These are phyloP conservation scores for Xerocomellus intermedius DNA, from an alignment of 768 basidiomycete genomes.

Conservation along the genomic window DNA sequence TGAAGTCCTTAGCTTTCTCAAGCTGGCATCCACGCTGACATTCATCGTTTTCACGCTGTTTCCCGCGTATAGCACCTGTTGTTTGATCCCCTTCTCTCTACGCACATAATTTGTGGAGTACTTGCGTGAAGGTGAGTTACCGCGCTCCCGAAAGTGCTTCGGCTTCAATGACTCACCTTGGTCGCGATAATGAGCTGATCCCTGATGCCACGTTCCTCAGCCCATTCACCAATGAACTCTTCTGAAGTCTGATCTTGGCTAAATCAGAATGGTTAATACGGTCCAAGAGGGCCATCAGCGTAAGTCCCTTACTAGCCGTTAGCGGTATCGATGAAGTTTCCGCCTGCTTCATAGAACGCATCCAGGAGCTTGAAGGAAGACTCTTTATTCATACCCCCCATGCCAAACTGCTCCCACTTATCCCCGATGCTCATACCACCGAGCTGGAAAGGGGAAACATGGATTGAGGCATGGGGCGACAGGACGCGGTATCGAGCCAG, in stretches of 20 bases:
- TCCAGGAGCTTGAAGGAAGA: constrained; percentile 46
- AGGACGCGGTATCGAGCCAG: too few species aligned
- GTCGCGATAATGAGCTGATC: constrained; percentile 48
- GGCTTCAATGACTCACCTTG: constrained; percentile 24
- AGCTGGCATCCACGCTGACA: constrained; percentile 31
- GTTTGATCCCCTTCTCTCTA: constrained; percentile 12
- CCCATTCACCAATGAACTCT: constrained; percentile 49
- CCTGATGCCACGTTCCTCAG: constrained; percentile 38
- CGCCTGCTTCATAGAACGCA: constrained; percentile 43
- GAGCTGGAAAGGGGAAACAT: too few species aligned
- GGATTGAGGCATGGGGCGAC: too few species aligned
- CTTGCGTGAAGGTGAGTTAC: constrained; percentile 12
- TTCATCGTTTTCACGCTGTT: constrained; percentile 38
- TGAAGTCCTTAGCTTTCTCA: constrained; percentile 52
- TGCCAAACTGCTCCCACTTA: constrained; percentile 35
- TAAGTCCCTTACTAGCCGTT: constrained; percentile 39
- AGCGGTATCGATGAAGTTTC: constrained; percentile 50
- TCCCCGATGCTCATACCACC: constrained; percentile 35
- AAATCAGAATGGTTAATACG: neutral
- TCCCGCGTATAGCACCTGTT: constrained; percentile 33
- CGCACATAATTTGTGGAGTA: constrained; percentile 19
- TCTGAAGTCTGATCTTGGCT: constrained; percentile 43
- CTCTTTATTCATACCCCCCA: constrained; percentile 47
- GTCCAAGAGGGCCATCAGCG: neutral
- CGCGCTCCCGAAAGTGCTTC: too few species aligned